Evolutionary conservation across 2,329 filamentous ascomycete genomes (phyloP).

Genomic region (Alternaria sp.): DNA sequence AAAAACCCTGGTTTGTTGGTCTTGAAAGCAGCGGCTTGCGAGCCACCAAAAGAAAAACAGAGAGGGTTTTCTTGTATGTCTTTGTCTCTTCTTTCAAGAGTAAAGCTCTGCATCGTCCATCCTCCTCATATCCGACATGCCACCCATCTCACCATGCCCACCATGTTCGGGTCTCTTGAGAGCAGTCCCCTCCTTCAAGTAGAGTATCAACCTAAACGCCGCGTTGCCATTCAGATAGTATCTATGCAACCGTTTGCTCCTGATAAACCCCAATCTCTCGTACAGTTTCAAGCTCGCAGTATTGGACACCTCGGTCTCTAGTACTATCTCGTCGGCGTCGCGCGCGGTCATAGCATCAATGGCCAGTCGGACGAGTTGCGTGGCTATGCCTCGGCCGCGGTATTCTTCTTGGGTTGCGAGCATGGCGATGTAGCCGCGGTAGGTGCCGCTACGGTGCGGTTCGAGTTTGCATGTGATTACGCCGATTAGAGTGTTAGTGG

Average conservation of each 20-base stretch:
- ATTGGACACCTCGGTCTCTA: conserved; percentile 96
- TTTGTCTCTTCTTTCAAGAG: conserved; percentile 1
- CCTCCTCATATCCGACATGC: conserved; percentile 9
- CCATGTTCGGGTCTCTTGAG: conserved; percentile 38
- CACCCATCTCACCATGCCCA: conserved; percentile 3
- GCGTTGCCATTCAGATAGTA: conserved; percentile 98
- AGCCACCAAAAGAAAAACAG: background rate
- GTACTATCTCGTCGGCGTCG: conserved; percentile 90
- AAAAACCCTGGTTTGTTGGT: background rate
- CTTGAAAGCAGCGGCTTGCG: background rate
- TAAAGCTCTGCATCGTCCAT: conserved; percentile 18
- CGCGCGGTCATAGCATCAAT: conserved; percentile 89
- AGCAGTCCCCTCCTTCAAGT: conserved; percentile 66
- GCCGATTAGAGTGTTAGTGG: conserved; percentile 72
- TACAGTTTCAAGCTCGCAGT: conserved; percentile 90
- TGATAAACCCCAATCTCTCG: conserved; percentile 88
- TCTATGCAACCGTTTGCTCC: conserved; percentile 90
- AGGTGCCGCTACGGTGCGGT: conserved; percentile 82
- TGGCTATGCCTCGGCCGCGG: conserved; percentile 85
- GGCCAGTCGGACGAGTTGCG: conserved; percentile 84
- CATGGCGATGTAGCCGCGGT: conserved; percentile 98
- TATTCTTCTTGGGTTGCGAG: conserved; percentile 85
- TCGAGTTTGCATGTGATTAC: conserved; percentile 97
- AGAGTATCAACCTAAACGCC: conserved; percentile 86
- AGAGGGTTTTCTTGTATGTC: background rate